phyloP scores from a whole-genome alignment of 768 basidiomycete genomes.

The Cystobasidium ongulense region DNA sequence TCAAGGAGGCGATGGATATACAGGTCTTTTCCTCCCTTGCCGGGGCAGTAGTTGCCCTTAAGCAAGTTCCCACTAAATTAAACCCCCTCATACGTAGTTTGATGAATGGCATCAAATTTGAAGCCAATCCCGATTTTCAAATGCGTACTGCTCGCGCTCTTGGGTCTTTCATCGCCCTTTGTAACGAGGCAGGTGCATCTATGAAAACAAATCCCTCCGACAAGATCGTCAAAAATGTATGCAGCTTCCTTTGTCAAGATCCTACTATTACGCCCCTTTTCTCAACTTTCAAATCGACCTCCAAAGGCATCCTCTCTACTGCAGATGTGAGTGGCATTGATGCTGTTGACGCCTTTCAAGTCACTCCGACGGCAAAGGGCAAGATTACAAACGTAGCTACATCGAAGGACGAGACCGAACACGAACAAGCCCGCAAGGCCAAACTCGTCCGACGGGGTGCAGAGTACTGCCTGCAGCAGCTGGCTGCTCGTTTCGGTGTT shows the following conservation, averaged over 20 bases:
- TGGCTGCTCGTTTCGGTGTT: conserved; percentile 68
- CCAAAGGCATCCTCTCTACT: conserved; percentile 63
- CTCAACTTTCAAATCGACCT: conserved; percentile 47
- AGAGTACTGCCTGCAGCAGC: conserved; percentile 65
- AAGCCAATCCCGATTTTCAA: conserved; percentile 81
- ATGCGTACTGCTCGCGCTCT: conserved; percentile 76
- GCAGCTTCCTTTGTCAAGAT: conserved; percentile 92
- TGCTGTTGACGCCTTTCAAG: too few relatives aligned
- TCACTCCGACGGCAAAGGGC: too few relatives aligned
- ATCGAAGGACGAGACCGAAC: conserved; percentile 51
- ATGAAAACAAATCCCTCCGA: conserved; percentile 75
- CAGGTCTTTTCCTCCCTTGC: conserved; percentile 84
- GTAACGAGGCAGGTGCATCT: conserved; percentile 53
- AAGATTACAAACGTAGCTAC: too few relatives aligned
- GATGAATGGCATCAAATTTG: conserved; percentile 95
- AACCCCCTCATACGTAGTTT: conserved; percentile 93
- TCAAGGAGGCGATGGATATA: conserved; percentile 75
- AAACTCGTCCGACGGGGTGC: conserved; percentile 77
- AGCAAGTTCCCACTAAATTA: conserved; percentile 79
- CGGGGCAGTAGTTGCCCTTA: conserved; percentile 78
- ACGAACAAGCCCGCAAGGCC: conserved; percentile 47
- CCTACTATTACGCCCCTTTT: conserved; percentile 82
- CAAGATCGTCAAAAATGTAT: conserved; percentile 94
- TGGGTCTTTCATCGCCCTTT: conserved; percentile 79
- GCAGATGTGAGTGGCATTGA: background rate